Conservation (phyloP, 768 basidiomycete species). For the Leucocoprinus birnbaumii region DNA sequence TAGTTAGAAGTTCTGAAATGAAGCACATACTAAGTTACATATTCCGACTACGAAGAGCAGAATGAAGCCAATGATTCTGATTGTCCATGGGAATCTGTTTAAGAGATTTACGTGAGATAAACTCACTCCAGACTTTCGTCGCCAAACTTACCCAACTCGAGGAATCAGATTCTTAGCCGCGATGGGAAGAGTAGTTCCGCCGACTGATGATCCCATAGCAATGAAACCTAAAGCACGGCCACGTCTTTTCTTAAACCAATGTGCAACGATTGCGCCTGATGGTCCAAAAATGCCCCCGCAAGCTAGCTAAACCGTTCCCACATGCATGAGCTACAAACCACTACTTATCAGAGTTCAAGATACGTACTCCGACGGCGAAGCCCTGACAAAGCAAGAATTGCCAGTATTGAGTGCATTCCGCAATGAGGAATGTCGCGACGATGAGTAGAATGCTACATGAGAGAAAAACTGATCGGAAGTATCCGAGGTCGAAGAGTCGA, state of each 20-base stretch:
- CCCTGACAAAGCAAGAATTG: slow-evolving; percentile 67
- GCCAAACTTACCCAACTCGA: slow-evolving; percentile 34
- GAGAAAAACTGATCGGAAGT: slow-evolving; percentile 48
- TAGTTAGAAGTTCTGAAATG: background rate
- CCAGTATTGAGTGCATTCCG: slow-evolving; percentile 62
- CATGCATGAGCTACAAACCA: background rate
- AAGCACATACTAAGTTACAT: slow-evolving; percentile 47
- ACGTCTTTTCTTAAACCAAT: slow-evolving; percentile 70
- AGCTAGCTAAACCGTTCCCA: slow-evolving; percentile 28
- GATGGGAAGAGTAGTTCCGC: slow-evolving; percentile 69
- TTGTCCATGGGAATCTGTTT: slow-evolving; percentile 73
- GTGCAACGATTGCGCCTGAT: slow-evolving; percentile 54
- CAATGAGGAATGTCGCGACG: slow-evolving; percentile 46
- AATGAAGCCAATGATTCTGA: slow-evolving; percentile 68
- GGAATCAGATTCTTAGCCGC: slow-evolving; percentile 53
- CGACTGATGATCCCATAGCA: slow-evolving; percentile 65
- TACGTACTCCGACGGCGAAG: slow-evolving; percentile 49
- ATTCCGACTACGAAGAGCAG: slow-evolving; percentile 47
- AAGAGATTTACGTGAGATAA: too few species aligned
- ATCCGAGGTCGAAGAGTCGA: slow-evolving; percentile 59
- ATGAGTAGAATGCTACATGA: slow-evolving; percentile 31
- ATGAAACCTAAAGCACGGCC: slow-evolving; percentile 61
- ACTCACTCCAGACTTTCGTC: too few species aligned
- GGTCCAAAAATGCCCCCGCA: slow-evolving; percentile 64
- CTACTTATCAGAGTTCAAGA: too few species aligned